Evolutionary conservation across 2,329 filamentous ascomycete species (phyloP).

Genomic region (Aspergillus pseudoterreus): DNA sequence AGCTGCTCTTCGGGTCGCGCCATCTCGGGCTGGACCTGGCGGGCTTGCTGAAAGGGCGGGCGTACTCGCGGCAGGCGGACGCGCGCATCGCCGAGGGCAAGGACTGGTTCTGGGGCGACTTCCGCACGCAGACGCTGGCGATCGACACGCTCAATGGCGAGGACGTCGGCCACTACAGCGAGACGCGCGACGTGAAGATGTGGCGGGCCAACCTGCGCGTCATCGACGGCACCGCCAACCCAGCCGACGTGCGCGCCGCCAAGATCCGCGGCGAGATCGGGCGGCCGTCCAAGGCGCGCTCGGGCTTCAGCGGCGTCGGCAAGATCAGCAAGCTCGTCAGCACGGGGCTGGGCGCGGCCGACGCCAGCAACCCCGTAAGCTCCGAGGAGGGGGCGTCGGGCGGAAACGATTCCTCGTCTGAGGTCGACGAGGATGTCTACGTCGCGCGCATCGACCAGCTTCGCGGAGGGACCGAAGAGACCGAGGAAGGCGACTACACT

Average conservation of each 20-base stretch:
- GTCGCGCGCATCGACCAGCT: conserved; percentile 12
- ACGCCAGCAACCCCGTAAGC: conserved; percentile 23
- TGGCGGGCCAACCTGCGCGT: conserved; percentile 47
- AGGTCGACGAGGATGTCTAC: conserved; percentile 12
- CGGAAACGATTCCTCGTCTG: background rate
- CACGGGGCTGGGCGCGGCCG: conserved; percentile 28
- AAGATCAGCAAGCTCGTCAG: conserved; percentile 40
- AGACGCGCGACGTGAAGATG: conserved; percentile 42
- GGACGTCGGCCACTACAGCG: conserved; percentile 47
- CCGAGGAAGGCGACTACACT: conserved; percentile 23
- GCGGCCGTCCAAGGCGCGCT: conserved; percentile 20
- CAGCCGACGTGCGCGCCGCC: conserved; percentile 23
- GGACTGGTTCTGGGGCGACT: conserved; percentile 57
- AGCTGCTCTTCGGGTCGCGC: conserved; percentile 41
- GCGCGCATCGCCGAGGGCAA: conserved; percentile 45
- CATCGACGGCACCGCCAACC: conserved; percentile 34
- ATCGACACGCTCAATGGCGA: conserved; percentile 53
- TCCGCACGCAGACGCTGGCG: conserved; percentile 53
- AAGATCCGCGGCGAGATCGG: conserved; percentile 27
- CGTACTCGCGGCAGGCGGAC: conserved; percentile 46
- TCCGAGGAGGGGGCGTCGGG: conserved; percentile 15
- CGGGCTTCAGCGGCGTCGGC: conserved; percentile 28
- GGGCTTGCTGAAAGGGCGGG: conserved; percentile 45
- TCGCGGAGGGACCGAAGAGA: conserved; percentile 26
- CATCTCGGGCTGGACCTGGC: conserved; percentile 44